A percentile compares a stretch with the other conserved stretches of the same genome.
Evolutionary conservation across 2,329 filamentous ascomycete genomes (phyloP).

Genomic region (Hymenoscyphus fraxineus): DNA sequence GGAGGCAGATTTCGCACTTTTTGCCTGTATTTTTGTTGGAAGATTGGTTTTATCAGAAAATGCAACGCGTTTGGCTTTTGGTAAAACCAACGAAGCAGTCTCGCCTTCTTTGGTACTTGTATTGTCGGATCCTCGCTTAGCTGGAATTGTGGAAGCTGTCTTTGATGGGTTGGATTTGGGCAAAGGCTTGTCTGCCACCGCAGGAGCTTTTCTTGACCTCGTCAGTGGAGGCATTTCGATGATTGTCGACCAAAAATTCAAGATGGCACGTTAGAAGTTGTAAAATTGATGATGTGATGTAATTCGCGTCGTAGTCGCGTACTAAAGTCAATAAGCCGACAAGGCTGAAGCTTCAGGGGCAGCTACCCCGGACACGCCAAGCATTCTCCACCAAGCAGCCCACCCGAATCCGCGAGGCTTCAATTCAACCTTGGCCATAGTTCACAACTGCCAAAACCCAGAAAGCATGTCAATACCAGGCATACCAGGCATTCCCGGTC

Average conservation of each 20-base stretch:
- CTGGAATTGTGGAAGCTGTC: neutral
- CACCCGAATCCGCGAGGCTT: neutral
- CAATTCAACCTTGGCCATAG: neutral
- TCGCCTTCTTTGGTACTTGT: neutral
- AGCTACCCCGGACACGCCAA: neutral
- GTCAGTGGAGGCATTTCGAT: neutral
- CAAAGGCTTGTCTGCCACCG: neutral
- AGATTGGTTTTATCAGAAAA: neutral
- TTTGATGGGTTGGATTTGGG: neutral
- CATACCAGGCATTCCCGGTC: constrained; percentile 46
- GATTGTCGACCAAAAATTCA: neutral
- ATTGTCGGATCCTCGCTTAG: neutral
- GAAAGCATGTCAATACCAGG: constrained; percentile 57
- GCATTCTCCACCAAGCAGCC: neutral
- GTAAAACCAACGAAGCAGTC: neutral
- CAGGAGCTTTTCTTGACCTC: neutral
- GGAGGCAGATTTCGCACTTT: neutral
- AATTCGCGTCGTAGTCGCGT: neutral
- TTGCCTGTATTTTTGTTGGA: neutral
- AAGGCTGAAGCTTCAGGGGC: neutral
- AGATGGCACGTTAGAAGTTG: neutral
- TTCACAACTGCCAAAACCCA: neutral
- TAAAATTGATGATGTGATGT: neutral
- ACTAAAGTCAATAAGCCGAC: neutral
- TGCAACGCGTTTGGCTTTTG: neutral